Evolutionary conservation across 768 basidiomycete species (phyloP), one percentile per base, ranked within the genome.

Genomic region (Mycena amicta): DNA sequence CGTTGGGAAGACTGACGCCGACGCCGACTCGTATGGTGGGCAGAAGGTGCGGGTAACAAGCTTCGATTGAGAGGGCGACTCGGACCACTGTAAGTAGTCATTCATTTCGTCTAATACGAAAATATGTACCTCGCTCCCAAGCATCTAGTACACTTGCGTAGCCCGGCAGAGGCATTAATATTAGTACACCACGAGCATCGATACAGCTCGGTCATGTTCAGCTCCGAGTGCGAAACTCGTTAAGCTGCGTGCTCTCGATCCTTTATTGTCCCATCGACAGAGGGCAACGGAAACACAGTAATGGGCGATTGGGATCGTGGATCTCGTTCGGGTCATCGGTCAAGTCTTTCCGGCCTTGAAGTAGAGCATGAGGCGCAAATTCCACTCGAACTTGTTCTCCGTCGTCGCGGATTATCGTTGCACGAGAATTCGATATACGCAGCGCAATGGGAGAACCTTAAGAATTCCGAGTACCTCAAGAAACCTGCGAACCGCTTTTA

Each of bases 151-250:
- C 79, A 80, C 62, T 76, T 81, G 55, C 72, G 70, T 51, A 80
- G 61, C n/a, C 74, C 71, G 0, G 78, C 79, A 43, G 77, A 80
- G 22, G 79, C 75, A 53, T 78, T n/a, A n/a, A n/a, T n/a, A n/a
- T n/a, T 81, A 13, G 70, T 63, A 53, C 79, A 80, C 68, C 75
- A 77, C 41, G 78, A 76, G 63, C 79, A 82, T 37, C 68, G 61
- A 60, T 76, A 79, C 47, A 8, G 27, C 47, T 8, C 47, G 13
- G 47, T 22, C 22, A 27, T 5, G 22, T 27, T 12, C 47, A 5
- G 25, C 47, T 49, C 47, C 47, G 22, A 26, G 6, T 26, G 23
- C 27, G 33, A 18, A 37, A 8, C 18, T 18, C 18, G 33, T 8
- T 8, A 37, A 18, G 33, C 33, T 18, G 33, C 33, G 11, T 37